A percentile compares a stretch with the other conserved stretches of the same genome.
phyloP scores from a whole-genome alignment of 2,329 filamentous ascomycete species.

The Claviceps fusiformis region DNA sequence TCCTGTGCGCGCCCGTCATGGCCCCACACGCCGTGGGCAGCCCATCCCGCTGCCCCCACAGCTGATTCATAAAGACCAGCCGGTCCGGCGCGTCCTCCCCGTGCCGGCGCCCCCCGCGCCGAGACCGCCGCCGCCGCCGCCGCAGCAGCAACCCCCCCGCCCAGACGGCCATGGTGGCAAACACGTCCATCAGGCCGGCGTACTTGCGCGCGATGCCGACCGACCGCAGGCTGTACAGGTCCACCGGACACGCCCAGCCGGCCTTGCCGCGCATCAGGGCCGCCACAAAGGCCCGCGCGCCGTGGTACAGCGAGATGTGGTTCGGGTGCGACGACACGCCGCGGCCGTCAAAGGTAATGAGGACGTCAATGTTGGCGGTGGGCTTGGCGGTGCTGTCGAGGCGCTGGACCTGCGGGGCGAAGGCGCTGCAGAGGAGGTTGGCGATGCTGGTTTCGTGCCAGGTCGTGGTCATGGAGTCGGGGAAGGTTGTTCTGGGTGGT shows the following conservation, averaged over 20 bases:
- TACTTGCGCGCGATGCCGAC: slow-evolving; percentile 72
- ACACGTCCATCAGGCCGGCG: slow-evolving; percentile 57
- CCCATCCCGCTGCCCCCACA: slow-evolving; percentile 32
- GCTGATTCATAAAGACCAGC: slow-evolving; percentile 58
- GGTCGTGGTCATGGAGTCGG: slow-evolving; percentile 70
- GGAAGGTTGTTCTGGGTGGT: slow-evolving; percentile 43
- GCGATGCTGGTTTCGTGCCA: slow-evolving; percentile 66
- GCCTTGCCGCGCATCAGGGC: slow-evolving; percentile 48
- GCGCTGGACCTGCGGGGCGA: slow-evolving; percentile 48
- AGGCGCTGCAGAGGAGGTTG: slow-evolving; percentile 55
- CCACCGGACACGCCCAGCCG: slow-evolving; percentile 59
- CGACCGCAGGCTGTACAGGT: slow-evolving; percentile 71
- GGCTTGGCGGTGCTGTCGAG: slow-evolving; percentile 22
- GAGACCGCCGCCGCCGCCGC: no score
- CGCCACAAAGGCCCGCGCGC: slow-evolving; percentile 59
- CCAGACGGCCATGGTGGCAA: slow-evolving; percentile 52
- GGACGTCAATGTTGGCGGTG: slow-evolving; percentile 53
- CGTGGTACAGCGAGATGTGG: slow-evolving; percentile 78
- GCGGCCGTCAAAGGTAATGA: slow-evolving; percentile 77
- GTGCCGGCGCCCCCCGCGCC: slow-evolving; percentile 15
- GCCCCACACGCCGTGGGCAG: slow-evolving; percentile 55
- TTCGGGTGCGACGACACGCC: slow-evolving; percentile 87
- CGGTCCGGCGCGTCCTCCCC: slow-evolving; percentile 34
- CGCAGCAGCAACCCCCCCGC: slow-evolving; percentile 23
- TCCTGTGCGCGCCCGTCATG: slow-evolving; percentile 82